Percentiles rank a stretch among this genome's conserved stretches.
These are phyloP conservation scores for Dillenia turbinata DNA, from an alignment of 164 flowering plant species.

Conservation along the genomic window DNA sequence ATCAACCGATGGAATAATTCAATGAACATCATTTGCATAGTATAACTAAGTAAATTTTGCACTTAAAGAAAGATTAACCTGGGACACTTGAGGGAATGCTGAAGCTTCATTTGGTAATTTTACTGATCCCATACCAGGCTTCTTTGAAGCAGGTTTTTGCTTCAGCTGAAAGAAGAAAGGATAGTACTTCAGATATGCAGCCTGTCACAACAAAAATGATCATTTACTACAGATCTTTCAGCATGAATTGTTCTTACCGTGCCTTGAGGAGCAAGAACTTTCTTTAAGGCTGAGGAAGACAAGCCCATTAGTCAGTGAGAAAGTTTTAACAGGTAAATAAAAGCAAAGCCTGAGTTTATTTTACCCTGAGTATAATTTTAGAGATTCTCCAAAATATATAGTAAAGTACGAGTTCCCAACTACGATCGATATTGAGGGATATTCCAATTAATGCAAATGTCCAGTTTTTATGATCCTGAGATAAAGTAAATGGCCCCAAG, in stretches of 20 bases:
- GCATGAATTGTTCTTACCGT: conserved; percentile 30
- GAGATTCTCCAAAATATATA: no score
- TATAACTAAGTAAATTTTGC: not conserved
- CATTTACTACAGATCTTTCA: not conserved
- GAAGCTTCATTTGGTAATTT: conserved; percentile 34
- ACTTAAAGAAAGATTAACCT: conserved; percentile 15
- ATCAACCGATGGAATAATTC: no score
- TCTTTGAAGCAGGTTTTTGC: conserved; percentile 35
- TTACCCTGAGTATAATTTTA: no score
- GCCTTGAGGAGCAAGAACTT: conserved; percentile 27
- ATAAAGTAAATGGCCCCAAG: no score
- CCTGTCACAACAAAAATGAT: not conserved
- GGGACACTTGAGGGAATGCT: conserved; percentile 27
- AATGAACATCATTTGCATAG: not conserved
- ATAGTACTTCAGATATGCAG: not conserved
- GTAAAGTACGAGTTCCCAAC: no score
- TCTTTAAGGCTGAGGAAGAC: conserved; percentile 45
- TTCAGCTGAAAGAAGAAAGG: conserved; percentile 31
- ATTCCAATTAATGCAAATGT: no score
- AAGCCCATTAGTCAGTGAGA: not conserved
- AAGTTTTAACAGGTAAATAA: no score
- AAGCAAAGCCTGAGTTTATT: no score
- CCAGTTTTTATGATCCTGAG: no score
- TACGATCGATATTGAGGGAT: no score
- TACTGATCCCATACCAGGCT: conserved; percentile 34